Percentiles rank a stretch among this genome's conserved stretches.
phyloP scores from a whole-genome alignment of 805 yeast species.

The Zygosaccharomyces bailii region DNA sequence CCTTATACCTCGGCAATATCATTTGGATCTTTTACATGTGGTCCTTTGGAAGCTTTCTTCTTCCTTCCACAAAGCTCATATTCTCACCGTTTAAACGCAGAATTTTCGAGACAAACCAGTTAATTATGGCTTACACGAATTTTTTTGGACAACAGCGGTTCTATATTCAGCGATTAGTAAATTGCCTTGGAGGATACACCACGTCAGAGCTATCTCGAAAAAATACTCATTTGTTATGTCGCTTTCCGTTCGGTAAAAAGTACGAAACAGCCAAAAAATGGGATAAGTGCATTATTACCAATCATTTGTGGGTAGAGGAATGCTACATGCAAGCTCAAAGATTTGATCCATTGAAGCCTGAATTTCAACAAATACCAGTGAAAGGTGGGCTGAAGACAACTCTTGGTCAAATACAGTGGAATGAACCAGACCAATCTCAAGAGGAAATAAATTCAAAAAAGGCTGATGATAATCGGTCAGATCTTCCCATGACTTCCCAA shows the following conservation, averaged over 20 bases:
- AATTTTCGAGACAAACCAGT: slow-evolving; percentile 50
- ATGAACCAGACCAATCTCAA: not conserved
- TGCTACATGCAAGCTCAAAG: slow-evolving; percentile 41
- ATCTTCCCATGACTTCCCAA: not conserved
- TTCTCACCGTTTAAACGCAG: slow-evolving; percentile 61
- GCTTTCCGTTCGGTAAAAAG: slow-evolving; percentile 67
- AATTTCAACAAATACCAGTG: slow-evolving; percentile 16
- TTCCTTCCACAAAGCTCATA: slow-evolving; percentile 54
- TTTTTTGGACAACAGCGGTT: slow-evolving; percentile 81
- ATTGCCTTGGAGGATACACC: slow-evolving; percentile 70
- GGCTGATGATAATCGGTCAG: not conserved
- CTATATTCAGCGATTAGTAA: slow-evolving; percentile 62
- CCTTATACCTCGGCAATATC: slow-evolving; percentile 56
- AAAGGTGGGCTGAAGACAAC: slow-evolving; percentile 14
- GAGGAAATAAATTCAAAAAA: not conserved
- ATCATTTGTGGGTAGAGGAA: slow-evolving; percentile 88
- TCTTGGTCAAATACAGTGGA: slow-evolving; percentile 14
- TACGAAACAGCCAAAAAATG: slow-evolving; percentile 70
- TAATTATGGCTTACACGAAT: slow-evolving; percentile 66
- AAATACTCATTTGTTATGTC: slow-evolving; percentile 71
- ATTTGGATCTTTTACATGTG: slow-evolving; percentile 74
- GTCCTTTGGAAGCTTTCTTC: slow-evolving; percentile 49
- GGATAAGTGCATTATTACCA: slow-evolving; percentile 46
- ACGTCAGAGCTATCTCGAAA: slow-evolving; percentile 59
- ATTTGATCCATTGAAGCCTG: slow-evolving; percentile 10